A percentile compares a stretch with the other conserved stretches of the same genome.
phyloP scores from a whole-genome alignment of 208 protist species.

The Crithidia sp. region DNA sequence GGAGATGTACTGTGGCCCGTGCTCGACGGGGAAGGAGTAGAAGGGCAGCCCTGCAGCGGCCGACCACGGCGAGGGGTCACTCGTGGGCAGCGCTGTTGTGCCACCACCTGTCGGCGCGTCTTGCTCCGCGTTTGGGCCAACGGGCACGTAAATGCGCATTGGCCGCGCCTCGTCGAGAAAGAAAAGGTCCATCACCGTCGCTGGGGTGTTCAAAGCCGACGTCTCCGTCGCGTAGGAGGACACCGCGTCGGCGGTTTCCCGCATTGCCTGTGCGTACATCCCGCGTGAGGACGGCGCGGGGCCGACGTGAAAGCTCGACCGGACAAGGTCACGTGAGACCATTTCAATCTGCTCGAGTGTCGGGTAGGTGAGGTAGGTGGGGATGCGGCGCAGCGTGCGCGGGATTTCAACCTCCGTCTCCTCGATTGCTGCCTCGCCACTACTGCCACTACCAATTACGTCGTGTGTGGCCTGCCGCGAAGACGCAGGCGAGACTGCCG shows the following conservation, averaged over 20 bases:
- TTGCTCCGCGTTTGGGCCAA: background rate
- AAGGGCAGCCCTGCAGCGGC: constrained; percentile 39
- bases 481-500: background rate
- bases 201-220: constrained; percentile 14
- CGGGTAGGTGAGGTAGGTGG: constrained; percentile 59
- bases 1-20: constrained; percentile 78
- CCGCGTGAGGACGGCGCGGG: constrained; percentile 21
- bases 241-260: constrained; percentile 4
- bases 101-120: too few species aligned
- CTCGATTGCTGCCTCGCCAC: background rate
- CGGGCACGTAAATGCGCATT: constrained; percentile 54
- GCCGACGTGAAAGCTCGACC: constrained; percentile 33
- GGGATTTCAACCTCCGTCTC: constrained; percentile 5
- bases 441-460: background rate
- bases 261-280: constrained; percentile 8
- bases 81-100: too few species aligned
- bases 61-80: too few species aligned
- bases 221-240: constrained; percentile 14
- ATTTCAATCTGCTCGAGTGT: constrained; percentile 63
- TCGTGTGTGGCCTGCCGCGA: background rate
- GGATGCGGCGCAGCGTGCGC: constrained; percentile 45
- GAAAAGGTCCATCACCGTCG: constrained; percentile 48
- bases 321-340: constrained; percentile 46
- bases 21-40: constrained; percentile 81
- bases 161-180: constrained; percentile 43